Evolutionary conservation across 306 rosid species (phyloP), one percentile per base, ranked within the genome.

Genomic region (Vicia villosa): DNA sequence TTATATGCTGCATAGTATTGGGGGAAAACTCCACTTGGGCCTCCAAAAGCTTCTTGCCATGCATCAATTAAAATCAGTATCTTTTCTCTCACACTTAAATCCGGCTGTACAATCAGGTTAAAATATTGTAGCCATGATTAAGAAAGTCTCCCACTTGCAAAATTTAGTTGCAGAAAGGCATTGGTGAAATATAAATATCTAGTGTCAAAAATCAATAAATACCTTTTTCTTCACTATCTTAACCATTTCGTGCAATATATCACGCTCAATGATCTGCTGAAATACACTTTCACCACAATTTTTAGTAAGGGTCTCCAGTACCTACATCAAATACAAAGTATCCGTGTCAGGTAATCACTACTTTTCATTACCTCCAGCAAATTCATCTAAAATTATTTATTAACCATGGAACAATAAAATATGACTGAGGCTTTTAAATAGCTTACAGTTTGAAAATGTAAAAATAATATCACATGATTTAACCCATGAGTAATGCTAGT

Each of bases 1-100:
- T 80, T 94, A 69, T 85, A 94, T 12, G 97, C 99, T 14, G 96
- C 88, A 80, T 86, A 34, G 80, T 85, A 94, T 76, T 89, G 99
- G 26, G 99, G 97, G 84, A 72, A 94, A 70, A 77, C 83, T 75
- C 96, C 97, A 55, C 77, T 75, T 43, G 84, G 81, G 12, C 97
- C 97, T 52, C 92, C 98, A 73, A 91, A 87, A 66, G 99, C 99
- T 78, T 87, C 97, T 94, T 94, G 99, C 99, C 99, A 94, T 17
- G 95, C 74, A 78, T 91, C 92, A 67, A 94, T 88, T 51, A 94
- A 82, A 78, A 69, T 79, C 68, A 94, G 82, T 73, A 94, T 94
- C 85, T 94, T 94, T 79, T 94, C 97, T 82, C 90, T 91, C 77
- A 94, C 97, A 80, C 66, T 82, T 76, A 94, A 84, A 81, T 86